Base-by-base conservation (phyloP, 129 eudicot species). In the Arctium minus region DNA sequence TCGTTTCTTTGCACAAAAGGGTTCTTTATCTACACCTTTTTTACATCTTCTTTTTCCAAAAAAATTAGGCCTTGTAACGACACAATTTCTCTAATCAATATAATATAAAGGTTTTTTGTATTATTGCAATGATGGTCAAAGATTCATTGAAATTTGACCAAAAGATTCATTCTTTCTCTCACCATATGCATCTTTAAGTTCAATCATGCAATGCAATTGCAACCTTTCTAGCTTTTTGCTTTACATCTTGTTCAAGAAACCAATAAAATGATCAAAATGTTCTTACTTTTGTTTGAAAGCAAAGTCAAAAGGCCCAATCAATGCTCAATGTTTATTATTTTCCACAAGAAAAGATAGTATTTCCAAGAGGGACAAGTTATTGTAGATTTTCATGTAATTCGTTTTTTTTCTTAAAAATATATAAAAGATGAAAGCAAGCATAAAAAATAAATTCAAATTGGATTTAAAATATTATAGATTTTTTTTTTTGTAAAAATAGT, bases 141-240 rank as follows among this genome's bases (percentile, higher is more conserved):
- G 86, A 83, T 83, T 83, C 82, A 72, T 69, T 78, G 74, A 29
- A 38, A 53, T 78, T 83, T 78, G 86, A 83, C 86, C 69, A 83
- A 60, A 78, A 77, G 86, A 83, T 78, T 83, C 82, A 62, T 56
- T 72, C 79, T 67, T 83, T 83, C 83, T 53, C 83, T 70, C 83
- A 8, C 73, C 36, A 72, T 50, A 72, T 72, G 79, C 53, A 83
- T 78, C 79, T 83, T 77, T 83, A 83, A 60, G 67, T 62, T 56
- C 86, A 83, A 83, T 83, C 82, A 78, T 83, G 79, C 74, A 56
- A 39, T 17, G 65, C 42, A 13, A 84, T 62, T 62, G 82, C 82
- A 48, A 76, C 7, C 77, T 68, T 76, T 82, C 62, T 53, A 83
- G 78, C 82, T 31, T 83, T 77, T 83, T 77, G 86, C 86, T 77